phyloP scores from a whole-genome alignment of 345 rosid genomes.

The Dimocarpus longan region DNA sequence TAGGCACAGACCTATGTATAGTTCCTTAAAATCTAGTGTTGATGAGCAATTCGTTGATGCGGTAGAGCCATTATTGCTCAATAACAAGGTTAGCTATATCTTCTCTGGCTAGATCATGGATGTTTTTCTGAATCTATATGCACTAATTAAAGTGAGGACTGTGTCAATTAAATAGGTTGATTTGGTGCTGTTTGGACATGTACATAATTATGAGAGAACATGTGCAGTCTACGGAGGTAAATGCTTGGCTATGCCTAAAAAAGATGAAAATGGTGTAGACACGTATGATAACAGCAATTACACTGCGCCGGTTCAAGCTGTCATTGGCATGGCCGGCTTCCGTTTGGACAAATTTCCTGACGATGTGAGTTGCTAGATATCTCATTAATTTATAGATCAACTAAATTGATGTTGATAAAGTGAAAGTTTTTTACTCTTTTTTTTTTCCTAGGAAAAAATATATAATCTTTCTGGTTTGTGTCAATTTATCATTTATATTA shows the following conservation, averaged over 20 bases:
- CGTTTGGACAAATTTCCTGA: slow-evolving; percentile 39
- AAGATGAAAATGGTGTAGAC: slow-evolving; percentile 52
- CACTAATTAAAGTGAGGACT: too few relatives aligned
- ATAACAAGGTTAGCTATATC: slow-evolving; percentile 42
- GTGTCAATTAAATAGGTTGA: slow-evolving; percentile 44
- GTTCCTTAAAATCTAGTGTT: slow-evolving; percentile 15
- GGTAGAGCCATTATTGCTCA: slow-evolving; percentile 54
- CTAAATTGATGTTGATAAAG: too few relatives aligned
- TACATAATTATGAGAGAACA: slow-evolving; percentile 72
- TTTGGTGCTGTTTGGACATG: slow-evolving; percentile 59
- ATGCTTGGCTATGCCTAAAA: slow-evolving; percentile 55
- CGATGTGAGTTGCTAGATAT: slow-evolving; percentile 27
- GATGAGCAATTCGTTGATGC: slow-evolving; percentile 26
- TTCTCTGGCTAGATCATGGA: too few relatives aligned
- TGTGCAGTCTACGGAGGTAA: slow-evolving; percentile 44
- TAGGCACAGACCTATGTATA: slow-evolving; percentile 75
- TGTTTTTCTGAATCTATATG: too few relatives aligned
- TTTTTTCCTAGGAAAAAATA: too few relatives aligned
- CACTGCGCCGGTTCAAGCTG: slow-evolving; percentile 57
- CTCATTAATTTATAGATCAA: too few relatives aligned
- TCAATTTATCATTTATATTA: neutral
- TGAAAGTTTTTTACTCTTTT: too few relatives aligned
- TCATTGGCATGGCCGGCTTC: slow-evolving; percentile 77
- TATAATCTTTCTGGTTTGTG: too few relatives aligned
- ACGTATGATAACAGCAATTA: slow-evolving; percentile 58